These are phyloP conservation scores for Chlamydomonas eustigma DNA, from an alignment of 139 green algal species.

Conservation along the genomic window DNA sequence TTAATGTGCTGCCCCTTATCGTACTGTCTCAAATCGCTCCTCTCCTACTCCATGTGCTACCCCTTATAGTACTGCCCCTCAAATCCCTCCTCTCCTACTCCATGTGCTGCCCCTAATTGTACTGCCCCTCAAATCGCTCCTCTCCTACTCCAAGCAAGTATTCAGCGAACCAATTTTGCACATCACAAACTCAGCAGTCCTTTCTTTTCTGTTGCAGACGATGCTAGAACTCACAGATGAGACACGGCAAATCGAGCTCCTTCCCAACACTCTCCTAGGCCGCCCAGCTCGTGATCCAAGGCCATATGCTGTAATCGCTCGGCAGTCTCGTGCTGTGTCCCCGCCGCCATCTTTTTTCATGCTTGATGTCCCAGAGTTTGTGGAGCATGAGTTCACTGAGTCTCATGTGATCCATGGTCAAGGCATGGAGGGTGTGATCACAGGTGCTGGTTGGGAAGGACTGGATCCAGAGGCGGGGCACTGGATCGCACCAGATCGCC, in stretches of 20 bases:
- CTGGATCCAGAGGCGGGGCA: background rate
- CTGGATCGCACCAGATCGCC: background rate
- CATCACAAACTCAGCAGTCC: background rate
- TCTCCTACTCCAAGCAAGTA: background rate
- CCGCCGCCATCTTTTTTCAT: background rate
- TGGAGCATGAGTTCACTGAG: background rate
- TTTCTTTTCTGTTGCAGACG: background rate
- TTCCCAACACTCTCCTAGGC: too few species aligned
- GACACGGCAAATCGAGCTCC: background rate
- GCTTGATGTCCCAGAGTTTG: background rate
- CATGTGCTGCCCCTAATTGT: background rate
- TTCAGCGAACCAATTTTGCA: background rate
- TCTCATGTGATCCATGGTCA: background rate
- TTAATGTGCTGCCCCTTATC: too few species aligned
- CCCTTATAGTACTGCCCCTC: background rate
- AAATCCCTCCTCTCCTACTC: background rate
- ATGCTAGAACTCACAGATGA: background rate
- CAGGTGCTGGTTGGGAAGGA: background rate
- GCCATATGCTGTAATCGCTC: background rate
- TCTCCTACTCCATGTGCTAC: background rate
- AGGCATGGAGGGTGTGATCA: background rate
- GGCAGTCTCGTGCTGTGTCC: background rate
- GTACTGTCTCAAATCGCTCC: too few species aligned
- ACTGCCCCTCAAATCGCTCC: background rate
- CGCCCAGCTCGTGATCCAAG: background rate